A percentile compares a stretch with the other conserved stretches of the same genome.
These are phyloP conservation scores for Diaporthe sp. DNA, from an alignment of 2,329 filamentous ascomycete genomes.

Conservation along the genomic window DNA sequence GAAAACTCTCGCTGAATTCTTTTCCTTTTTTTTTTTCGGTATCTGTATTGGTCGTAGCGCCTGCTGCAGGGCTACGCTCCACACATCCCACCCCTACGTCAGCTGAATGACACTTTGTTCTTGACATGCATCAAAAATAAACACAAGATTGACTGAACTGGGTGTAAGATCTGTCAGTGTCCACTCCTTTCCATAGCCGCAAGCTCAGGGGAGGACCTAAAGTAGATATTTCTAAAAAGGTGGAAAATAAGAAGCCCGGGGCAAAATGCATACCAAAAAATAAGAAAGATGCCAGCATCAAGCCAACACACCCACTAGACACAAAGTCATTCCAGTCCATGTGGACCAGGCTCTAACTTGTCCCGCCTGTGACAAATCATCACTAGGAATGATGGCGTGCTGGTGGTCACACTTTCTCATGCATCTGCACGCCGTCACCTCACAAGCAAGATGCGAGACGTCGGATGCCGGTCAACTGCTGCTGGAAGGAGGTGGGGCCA, in stretches of 20 bases:
- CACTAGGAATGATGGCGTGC: background rate
- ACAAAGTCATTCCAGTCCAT: background rate
- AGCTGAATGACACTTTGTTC: background rate
- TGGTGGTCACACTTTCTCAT: background rate
- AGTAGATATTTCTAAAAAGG: background rate
- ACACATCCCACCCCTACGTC: background rate
- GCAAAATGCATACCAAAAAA: too few species aligned
- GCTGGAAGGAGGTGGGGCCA: background rate
- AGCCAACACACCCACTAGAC: background rate
- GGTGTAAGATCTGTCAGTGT: background rate
- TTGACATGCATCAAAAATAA: background rate
- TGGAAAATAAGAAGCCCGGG: too few species aligned
- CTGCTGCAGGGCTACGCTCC: background rate
- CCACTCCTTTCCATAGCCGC: too few species aligned
- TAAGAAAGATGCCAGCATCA: background rate
- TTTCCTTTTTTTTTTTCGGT: conserved; percentile 6
- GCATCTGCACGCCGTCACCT: conserved; percentile 9
- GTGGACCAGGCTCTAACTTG: background rate
- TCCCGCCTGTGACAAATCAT: background rate
- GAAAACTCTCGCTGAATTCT: background rate
- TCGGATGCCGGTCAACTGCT: background rate
- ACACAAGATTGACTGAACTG: background rate
- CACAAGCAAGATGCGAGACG: background rate
- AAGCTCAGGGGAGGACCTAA: background rate
- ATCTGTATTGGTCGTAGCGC: conserved; percentile 5